Base-by-base conservation (phyloP, 2,329 filamentous ascomycete species). In the Aspergillus novoparasiticus region DNA sequence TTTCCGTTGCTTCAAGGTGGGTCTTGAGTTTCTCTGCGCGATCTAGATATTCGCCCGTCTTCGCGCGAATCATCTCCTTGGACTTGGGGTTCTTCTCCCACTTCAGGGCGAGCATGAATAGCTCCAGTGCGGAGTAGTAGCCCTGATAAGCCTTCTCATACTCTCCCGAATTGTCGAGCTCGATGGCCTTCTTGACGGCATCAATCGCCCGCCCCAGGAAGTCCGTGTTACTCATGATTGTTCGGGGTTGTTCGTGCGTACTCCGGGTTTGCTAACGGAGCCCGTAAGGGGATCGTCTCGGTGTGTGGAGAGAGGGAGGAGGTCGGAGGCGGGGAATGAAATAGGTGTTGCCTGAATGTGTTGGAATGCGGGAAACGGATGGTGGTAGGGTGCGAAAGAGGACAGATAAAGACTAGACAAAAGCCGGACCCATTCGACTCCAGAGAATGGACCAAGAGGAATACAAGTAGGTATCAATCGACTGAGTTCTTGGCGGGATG, bases 81-180 rank as follows among this genome's bases (percentile, higher is more conserved):
- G 93, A 94, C 72, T 94, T 94, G 67, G 91, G 89, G 82, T 97
- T 98, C 87, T 98, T 99, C 83, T 99, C 95, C 94, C 94, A 99
- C 85, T 99, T 99, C 64, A 99, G 86, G 39, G 95, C 95, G 65
- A 98, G 91, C 91, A 99, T 97, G 85, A 98, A 99, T 63, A 98
- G 88, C 81, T 99, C 94, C 71, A 99, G 91, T 58, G 94, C 90
- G 71, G 93, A 90, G 84, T 97, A 97, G 87, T 99, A 99, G 67
- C 91, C 86, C 76, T 97, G 92, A 79, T 98, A 98, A 61, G 95
- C 95, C 80, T 96, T 94, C 74, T 97, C 93, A 81, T 99, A 99
- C 77, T 98, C 93, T 77, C 93, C 94, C 53, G 92, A 91, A 70
- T 94, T 96, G 83, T 99, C 95, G 72, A 91, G 89, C 78, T 97